These are phyloP conservation scores for Calonectria pseudoturangicola DNA, from an alignment of 2,329 filamentous ascomycete genomes.

Conservation along the genomic window DNA sequence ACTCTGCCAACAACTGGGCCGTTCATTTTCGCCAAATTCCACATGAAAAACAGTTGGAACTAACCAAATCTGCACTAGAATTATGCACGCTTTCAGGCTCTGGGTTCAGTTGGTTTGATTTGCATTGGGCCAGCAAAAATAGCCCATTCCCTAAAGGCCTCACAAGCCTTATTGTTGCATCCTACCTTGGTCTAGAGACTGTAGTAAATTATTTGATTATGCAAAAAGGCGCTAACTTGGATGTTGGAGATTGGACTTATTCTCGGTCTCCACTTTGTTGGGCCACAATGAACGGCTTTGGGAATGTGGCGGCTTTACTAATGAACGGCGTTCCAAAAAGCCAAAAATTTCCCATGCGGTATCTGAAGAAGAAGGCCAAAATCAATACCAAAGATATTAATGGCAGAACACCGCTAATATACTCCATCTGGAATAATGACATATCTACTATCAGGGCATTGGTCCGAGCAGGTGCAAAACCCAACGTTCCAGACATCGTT, in stretches of 20 bases:
- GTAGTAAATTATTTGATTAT: background rate
- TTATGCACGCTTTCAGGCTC: background rate
- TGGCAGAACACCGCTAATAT: background rate
- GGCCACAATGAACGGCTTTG: slow-evolving; percentile 3
- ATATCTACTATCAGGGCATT: background rate
- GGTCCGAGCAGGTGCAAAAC: background rate
- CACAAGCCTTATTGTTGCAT: background rate
- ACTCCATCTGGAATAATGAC: slow-evolving; percentile 2
- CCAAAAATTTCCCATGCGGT: background rate
- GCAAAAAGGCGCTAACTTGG: background rate
- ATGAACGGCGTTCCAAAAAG: background rate
- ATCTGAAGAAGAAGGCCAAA: background rate
- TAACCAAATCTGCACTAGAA: background rate
- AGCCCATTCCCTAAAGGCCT: background rate
- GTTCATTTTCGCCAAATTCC: slow-evolving; percentile 19
- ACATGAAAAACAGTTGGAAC: background rate
- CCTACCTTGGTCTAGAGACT: background rate
- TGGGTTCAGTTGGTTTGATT: background rate
- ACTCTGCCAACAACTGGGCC: slow-evolving; percentile 37
- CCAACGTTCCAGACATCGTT: background rate
- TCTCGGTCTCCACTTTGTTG: background rate
- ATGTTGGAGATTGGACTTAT: background rate
- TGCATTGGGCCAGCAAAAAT: background rate
- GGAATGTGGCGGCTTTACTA: background rate
- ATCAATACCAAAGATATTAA: background rate